Conservation (phyloP, 495 filamentous ascomycete genomes). For the Aspergillus nanangensis region DNA sequence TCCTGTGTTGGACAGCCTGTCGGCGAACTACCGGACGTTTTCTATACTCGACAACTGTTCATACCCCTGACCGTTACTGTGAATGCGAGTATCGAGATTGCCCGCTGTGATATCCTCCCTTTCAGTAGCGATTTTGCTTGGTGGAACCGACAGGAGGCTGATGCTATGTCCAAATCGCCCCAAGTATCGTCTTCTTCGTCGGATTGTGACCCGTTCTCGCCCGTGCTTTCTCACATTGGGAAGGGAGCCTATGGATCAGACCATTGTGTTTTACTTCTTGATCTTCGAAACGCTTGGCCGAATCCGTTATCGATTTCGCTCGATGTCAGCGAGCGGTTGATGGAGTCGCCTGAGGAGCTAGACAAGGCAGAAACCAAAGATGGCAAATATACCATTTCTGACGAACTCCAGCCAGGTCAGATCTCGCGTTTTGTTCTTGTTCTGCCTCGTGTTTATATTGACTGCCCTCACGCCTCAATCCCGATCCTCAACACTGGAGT, state of each 20-base stretch:
- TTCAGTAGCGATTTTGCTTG: slow-evolving; percentile 56
- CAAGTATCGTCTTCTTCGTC: slow-evolving; percentile 12
- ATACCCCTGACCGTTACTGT: slow-evolving; percentile 85
- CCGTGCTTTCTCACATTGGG: slow-evolving; percentile 37
- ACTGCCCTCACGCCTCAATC: slow-evolving; percentile 71
- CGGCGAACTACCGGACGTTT: slow-evolving; percentile 61
- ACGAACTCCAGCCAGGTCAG: slow-evolving; percentile 72
- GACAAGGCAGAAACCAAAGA: slow-evolving; percentile 7
- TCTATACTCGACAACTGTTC: slow-evolving; percentile 80
- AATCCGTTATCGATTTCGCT: slow-evolving; percentile 57
- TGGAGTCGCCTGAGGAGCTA: neutral
- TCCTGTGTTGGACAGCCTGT: slow-evolving; percentile 60
- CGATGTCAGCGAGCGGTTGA: slow-evolving; percentile 44
- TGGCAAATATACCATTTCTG: slow-evolving; percentile 43
- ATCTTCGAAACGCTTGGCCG: slow-evolving; percentile 86
- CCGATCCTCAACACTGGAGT: slow-evolving; percentile 69
- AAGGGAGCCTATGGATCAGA: slow-evolving; percentile 46
- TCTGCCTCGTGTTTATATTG: slow-evolving; percentile 69
- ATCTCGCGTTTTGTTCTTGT: slow-evolving; percentile 72
- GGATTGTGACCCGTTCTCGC: slow-evolving; percentile 31
- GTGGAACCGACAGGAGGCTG: slow-evolving; percentile 32
- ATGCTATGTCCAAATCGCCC: slow-evolving; percentile 1
- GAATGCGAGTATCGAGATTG: slow-evolving; percentile 80
- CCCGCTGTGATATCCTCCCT: slow-evolving; percentile 73
- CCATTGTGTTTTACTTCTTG: slow-evolving; percentile 75